Base-by-base conservation (phyloP, 176 grass and related monocot species). In the Secale cereale region DNA sequence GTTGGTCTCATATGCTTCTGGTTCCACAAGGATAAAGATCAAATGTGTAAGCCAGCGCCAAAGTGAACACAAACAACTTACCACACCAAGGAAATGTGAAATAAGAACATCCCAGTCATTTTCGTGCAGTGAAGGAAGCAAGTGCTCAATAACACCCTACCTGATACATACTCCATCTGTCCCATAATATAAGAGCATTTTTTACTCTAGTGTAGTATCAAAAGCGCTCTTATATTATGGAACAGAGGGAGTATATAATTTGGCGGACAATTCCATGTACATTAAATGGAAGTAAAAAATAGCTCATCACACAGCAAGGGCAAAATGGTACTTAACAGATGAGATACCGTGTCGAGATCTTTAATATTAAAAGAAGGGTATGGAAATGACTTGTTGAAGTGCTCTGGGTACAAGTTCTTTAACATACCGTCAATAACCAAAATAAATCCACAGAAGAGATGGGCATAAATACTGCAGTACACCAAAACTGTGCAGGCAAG, bases 291-390 rank as follows among this genome's bases (percentile, higher is more conserved):
- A 19, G 15, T 7, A 22, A 33, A 62, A 61, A 41, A 76, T 14
- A 37, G 39, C 35, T 43, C 84, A 85, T 25, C 0, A 8, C 8
- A 65, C 7, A 52, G 30, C 59, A 81, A 67, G 52, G 9, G 19
- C 10, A 82, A 57, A 74, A 39, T 82, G 70, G 50, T 70, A 66
- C 59, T 20, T 74, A 73, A 48, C 62, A 78, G 32, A 69, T 75
- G 37, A 54, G 71, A 79, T 93, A 94, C 93, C 40, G 93, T 98
- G 41, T 95, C 83, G 70, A 98, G 96, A 88, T 98, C 96, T 91
- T 98, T 98, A 78, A 98, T 93, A 68, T 95, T 93, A 88, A 94
- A 98, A 76, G 93, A 95, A 78, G 96, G 96, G 62, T 95, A 98
- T 0, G 93, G 91, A 81, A 93, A 95, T 67, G 93, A 98, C 65